Base-by-base conservation (phyloP, 2,329 filamentous ascomycete genomes). In the Penicillium paneum region DNA sequence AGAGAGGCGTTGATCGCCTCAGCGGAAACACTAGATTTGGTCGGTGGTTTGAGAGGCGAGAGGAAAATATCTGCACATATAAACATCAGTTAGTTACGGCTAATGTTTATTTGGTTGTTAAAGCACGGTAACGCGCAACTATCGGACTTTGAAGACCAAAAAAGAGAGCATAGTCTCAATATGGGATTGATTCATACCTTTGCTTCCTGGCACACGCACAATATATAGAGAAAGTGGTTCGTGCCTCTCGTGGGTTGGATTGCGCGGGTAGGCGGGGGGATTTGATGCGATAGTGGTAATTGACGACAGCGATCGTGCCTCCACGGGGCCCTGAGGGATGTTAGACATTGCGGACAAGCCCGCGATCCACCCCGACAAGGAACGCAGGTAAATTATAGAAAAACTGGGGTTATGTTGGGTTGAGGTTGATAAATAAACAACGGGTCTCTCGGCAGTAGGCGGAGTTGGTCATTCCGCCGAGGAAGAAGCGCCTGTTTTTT, bases 191-290 rank as follows among this genome's bases (percentile, higher is more conserved):
- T 19, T 56, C 66, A 19, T 78, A 92, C 91, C 90, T 86, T 86
- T 85, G 59, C 89, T 96, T 21, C 93, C 93, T 1, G 94, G 94
- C 0, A 99, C 93, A 62, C 93, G 81, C 34, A 93, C 91, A 62
- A 99, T 95, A 74, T 99, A 99, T 38, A 99, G 82, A 2, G 87
- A 85, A 47, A 97, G 74, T 4, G 90, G 85, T 46, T 90, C 84
- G 59, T 87, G 83, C 59, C 79, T 83, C 64, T 82, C 77, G 62
- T 88, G 85, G 3, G 85, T 83, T 5, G 90, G 88, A 67, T 90
- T 90, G 66, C 88, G 83, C 46, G 91, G 90, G 71, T 96, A 94
- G 64, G 86, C 83, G 43, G 94, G 93, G 39, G 93, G 94, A 66
- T 96, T 91, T 48, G 88, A 83, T 59, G 94, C 93, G 59, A 97